Conservation (phyloP, 2,329 filamentous ascomycete genomes). For the Beauveria caledonica region DNA sequence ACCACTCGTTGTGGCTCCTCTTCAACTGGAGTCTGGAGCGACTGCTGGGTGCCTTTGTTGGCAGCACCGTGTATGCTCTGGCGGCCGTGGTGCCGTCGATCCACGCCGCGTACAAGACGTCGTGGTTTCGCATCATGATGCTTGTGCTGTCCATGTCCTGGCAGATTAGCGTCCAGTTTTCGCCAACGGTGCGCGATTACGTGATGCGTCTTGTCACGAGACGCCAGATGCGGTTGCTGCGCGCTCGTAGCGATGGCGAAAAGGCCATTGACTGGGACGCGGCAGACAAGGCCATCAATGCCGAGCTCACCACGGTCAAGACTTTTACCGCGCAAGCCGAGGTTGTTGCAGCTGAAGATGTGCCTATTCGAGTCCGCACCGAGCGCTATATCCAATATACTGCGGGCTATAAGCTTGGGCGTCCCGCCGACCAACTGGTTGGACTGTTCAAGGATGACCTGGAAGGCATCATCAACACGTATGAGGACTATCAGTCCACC, state of each 20-base stretch:
- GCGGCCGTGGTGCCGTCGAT: conserved; percentile 14
- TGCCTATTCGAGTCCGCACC: conserved; percentile 13
- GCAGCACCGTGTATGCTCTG: conserved; percentile 16
- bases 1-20: conserved; percentile 15
- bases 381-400: conserved; percentile 17
- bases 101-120: conserved; percentile 10
- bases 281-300: conserved; percentile 11
- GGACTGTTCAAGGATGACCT: conserved; percentile 16
- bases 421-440: conserved; percentile 16
- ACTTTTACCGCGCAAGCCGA: not conserved
- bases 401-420: conserved; percentile 13
- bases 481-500: conserved; percentile 14
- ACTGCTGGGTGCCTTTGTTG: conserved; percentile 15
- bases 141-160: conserved; percentile 15
- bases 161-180: conserved; percentile 16
- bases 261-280: conserved; percentile 11
- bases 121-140: conserved; percentile 17
- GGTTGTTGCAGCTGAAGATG: not conserved
- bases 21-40: conserved; percentile 18
- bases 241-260: not conserved
- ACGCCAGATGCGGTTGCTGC: conserved; percentile 12
- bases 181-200: conserved; percentile 13
- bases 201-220: conserved; percentile 12
- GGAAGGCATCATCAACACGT: conserved; percentile 15
- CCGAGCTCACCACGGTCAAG: conserved; percentile 12